Conservation (phyloP, 768 basidiomycete genomes). For the Pulveroboletus sp. region DNA sequence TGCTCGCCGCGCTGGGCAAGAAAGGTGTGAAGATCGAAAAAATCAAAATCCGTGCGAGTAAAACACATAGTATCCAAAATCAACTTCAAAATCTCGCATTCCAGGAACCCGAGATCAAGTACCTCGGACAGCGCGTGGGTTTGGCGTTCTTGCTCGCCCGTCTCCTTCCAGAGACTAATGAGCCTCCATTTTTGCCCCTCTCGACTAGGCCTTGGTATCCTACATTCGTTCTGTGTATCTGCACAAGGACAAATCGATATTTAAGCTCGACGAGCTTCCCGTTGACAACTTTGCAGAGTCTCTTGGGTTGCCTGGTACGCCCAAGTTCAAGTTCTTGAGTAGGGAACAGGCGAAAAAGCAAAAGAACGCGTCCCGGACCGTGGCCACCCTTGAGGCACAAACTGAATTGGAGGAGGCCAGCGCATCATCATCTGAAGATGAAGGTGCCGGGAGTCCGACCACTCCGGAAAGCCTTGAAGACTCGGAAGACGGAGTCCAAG, state of each 20-base stretch:
- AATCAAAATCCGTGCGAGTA: conserved; percentile 87
- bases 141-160: background rate
- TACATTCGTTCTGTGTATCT: conserved; percentile 90
- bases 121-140: conserved; percentile 86
- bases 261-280: conserved; percentile 80
- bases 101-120: conserved; percentile 95
- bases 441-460: conserved; percentile 8
- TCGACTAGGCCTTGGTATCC: conserved; percentile 81
- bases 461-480: conserved; percentile 25
- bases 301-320: conserved; percentile 88
- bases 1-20: conserved; percentile 63
- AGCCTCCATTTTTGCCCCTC: background rate
- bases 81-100: conserved; percentile 92
- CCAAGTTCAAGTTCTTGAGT: conserved; percentile 86
- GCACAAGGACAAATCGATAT: conserved; percentile 91
- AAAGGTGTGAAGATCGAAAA: conserved; percentile 69
- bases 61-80: conserved; percentile 78
- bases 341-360: conserved; percentile 63
- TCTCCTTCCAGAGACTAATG: background rate
- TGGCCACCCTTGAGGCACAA: conserved; percentile 34
- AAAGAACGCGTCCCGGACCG: conserved; percentile 64
- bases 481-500: conserved; percentile 17
- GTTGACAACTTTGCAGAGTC: conserved; percentile 82
- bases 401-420: conserved; percentile 19
- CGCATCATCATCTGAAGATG: conserved; percentile 16